Percentiles rank a stretch among this genome's conserved stretches.
Evolutionary conservation across 1,284 basidiomycete genomes (phyloP).

Genomic region (Neonothopanus nambi): DNA sequence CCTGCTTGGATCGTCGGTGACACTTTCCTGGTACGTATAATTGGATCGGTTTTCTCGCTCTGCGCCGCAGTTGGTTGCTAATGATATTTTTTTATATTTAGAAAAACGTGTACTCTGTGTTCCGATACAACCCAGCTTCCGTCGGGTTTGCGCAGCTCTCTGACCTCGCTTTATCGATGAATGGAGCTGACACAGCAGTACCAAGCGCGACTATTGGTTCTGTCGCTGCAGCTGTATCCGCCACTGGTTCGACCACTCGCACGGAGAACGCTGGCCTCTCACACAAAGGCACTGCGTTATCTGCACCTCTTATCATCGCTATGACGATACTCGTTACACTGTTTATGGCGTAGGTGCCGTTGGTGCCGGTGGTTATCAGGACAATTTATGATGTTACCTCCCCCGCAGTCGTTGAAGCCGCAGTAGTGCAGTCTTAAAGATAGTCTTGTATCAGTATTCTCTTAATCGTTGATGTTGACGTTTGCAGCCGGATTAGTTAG

Average conservation of each 20-base stretch:
- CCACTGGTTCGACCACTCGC: conserved; percentile 20
- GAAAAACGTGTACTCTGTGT: conserved; percentile 93
- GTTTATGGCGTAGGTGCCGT: too few relatives aligned
- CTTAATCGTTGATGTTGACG: too few relatives aligned
- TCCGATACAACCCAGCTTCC: conserved; percentile 71
- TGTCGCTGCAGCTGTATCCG: conserved; percentile 45
- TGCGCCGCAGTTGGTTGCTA: not conserved
- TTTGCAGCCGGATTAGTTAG: too few relatives aligned
- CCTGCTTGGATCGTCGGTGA: conserved; percentile 93
- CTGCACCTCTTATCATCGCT: too few relatives aligned
- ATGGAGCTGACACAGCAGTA: conserved; percentile 38
- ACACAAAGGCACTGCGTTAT: too few relatives aligned
- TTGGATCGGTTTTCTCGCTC: not conserved
- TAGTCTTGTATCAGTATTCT: too few relatives aligned
- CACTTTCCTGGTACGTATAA: conserved; percentile 76
- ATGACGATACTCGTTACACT: too few relatives aligned
- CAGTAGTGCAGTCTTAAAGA: too few relatives aligned
- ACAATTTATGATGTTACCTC: too few relatives aligned
- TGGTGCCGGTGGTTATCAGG: too few relatives aligned
- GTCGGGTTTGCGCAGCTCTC: conserved; percentile 83
- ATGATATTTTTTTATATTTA: conserved; percentile 23
- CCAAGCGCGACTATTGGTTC: conserved; percentile 60
- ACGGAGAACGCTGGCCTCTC: too few relatives aligned
- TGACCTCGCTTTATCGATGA: conserved; percentile 41
- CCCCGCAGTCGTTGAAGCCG: too few relatives aligned